A percentile compares a stretch with the other conserved stretches of the same genome.
These are phyloP conservation scores for Diutina ranongensis DNA, from an alignment of 1,139 yeast genomes.

Conservation along the genomic window DNA sequence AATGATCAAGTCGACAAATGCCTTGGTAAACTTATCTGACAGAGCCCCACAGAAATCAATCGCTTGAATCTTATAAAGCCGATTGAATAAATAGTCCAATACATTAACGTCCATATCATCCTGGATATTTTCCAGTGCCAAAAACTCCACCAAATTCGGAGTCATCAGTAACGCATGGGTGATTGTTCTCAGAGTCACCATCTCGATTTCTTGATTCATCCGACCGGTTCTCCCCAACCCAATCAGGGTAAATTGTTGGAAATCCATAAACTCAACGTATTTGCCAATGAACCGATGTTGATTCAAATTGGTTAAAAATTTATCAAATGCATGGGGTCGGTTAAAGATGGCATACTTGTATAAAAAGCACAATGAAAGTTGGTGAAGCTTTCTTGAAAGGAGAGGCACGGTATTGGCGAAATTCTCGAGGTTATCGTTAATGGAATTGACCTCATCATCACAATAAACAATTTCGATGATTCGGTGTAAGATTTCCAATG, in stretches of 20 bases:
- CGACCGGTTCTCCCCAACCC: slow-evolving; percentile 84
- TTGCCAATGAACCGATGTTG: slow-evolving; percentile 43
- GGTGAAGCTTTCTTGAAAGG: slow-evolving; percentile 24
- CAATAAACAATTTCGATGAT: slow-evolving; percentile 35
- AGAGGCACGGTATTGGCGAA: slow-evolving; percentile 31
- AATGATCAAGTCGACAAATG: slow-evolving; percentile 36
- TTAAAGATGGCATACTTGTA: slow-evolving; percentile 65
- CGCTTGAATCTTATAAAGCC: slow-evolving; percentile 49
- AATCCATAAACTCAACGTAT: slow-evolving; percentile 69
- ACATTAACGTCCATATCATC: slow-evolving; percentile 62
- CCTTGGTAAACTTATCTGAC: slow-evolving; percentile 48
- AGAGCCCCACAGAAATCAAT: slow-evolving; percentile 89
- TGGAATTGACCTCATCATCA: slow-evolving; percentile 22
- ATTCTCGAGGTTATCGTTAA: slow-evolving; percentile 30
- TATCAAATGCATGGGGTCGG: slow-evolving; percentile 73
- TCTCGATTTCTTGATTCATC: slow-evolving; percentile 85
- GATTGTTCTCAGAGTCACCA: slow-evolving; percentile 73
- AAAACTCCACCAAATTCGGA: slow-evolving; percentile 67
- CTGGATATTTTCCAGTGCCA: slow-evolving; percentile 80
- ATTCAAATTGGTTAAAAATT: slow-evolving; percentile 48
- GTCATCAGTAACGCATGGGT: slow-evolving; percentile 45
- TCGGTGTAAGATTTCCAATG: slow-evolving; percentile 30
- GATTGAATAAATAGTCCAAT: slow-evolving; percentile 48
- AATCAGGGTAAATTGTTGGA: slow-evolving; percentile 79
- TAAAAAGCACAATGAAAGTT: slow-evolving; percentile 23